Evolutionary conservation across 2,329 filamentous ascomycete species (phyloP).

Genomic region (Aureobasidium namibiae): DNA sequence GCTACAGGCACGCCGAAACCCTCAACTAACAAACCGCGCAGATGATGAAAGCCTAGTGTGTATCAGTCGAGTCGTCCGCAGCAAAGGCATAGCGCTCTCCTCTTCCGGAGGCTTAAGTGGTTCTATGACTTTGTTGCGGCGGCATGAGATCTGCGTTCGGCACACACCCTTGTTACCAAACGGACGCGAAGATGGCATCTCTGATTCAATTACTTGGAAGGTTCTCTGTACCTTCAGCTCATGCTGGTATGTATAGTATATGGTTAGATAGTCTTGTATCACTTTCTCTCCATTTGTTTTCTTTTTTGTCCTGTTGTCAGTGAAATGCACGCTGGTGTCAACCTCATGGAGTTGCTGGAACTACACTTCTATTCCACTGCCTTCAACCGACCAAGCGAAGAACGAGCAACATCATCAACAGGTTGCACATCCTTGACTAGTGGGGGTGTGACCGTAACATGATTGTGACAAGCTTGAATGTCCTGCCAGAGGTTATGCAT

Average conservation of each 20-base stretch:
- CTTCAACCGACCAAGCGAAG: slow-evolving; percentile 23
- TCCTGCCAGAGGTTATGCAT: background rate
- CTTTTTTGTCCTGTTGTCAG: background rate
- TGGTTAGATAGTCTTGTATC: background rate
- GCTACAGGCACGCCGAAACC: slow-evolving; percentile 4
- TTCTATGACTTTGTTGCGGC: slow-evolving; percentile 56
- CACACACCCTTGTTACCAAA: slow-evolving; percentile 97
- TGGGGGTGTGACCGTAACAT: slow-evolving; percentile 27
- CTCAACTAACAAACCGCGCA: slow-evolving; percentile 33
- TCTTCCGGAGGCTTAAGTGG: slow-evolving; percentile 84
- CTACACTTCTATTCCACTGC: slow-evolving; percentile 16
- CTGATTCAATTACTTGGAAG: slow-evolving; percentile 62
- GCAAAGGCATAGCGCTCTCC: slow-evolving; percentile 71
- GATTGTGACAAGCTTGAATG: slow-evolving; percentile 18
- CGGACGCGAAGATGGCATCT: slow-evolving; percentile 98
- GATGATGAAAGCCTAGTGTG: slow-evolving; percentile 99
- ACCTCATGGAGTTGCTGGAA: slow-evolving; percentile 17
- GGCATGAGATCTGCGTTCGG: slow-evolving; percentile 98
- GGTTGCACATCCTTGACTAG: slow-evolving; percentile 20
- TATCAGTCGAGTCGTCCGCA: slow-evolving; percentile 74
- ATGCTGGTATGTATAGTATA: background rate
- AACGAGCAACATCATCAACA: slow-evolving; percentile 24
- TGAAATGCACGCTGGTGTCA: background rate
- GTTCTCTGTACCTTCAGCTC: slow-evolving; percentile 17
- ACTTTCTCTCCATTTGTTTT: background rate